Conservation (phyloP, 441 rosid genomes). For the Brassica balearica region DNA sequence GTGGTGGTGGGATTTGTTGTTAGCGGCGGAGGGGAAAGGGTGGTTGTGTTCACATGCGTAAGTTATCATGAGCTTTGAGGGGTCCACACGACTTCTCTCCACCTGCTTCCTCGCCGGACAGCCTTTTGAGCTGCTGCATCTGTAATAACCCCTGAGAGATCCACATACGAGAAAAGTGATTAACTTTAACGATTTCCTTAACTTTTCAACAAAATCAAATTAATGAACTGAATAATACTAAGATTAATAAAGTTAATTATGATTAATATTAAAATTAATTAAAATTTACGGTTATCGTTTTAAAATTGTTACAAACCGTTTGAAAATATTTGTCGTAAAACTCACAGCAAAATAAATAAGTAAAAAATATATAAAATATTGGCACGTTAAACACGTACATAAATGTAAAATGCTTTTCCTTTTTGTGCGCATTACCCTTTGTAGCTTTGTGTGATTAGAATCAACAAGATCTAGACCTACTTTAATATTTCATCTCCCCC, state of each 20-base stretch:
- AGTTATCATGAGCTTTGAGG: constrained; percentile 50
- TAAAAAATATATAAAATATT: background rate
- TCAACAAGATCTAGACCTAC: constrained; percentile 36
- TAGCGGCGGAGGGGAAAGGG: constrained; percentile 44
- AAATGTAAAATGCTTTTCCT: constrained; percentile 2
- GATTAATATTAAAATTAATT: too few species aligned
- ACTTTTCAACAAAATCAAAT: background rate
- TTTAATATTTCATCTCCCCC: constrained; percentile 31
- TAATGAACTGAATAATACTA: background rate
- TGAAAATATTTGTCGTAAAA: background rate
- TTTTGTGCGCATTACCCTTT: constrained; percentile 19
- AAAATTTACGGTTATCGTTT: too few species aligned
- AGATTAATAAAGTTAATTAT: too few species aligned
- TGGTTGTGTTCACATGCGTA: constrained; percentile 61
- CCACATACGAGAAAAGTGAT: background rate
- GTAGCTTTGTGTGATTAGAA: constrained; percentile 20
- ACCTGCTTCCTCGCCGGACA: constrained; percentile 66
- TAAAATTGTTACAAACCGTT: too few species aligned
- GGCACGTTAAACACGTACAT: constrained; percentile 1
- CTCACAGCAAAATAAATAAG: background rate
- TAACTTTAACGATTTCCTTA: background rate
- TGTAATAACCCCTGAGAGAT: constrained; percentile 56
- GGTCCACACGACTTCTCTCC: constrained; percentile 59
- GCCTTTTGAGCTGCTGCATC: constrained; percentile 62
- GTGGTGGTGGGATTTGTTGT: constrained; percentile 43